Conservation (phyloP, 169 alveolate genomes). For the Plasmodium falciparum region DNA sequence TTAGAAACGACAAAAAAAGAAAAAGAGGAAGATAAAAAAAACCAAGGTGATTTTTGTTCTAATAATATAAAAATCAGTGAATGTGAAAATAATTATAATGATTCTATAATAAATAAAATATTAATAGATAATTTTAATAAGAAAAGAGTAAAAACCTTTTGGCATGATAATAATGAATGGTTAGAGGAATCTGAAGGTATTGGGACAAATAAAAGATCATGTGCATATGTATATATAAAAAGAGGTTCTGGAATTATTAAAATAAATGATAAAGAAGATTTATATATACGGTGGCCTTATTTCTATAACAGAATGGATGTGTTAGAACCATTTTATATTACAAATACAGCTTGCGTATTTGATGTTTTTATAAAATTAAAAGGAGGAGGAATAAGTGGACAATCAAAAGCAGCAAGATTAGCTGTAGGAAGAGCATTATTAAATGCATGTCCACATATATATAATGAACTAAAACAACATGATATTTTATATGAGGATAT, state of each 20-base stretch:
- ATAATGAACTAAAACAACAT: conserved; percentile 80
- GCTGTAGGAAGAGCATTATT: conserved; percentile 90
- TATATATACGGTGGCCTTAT: conserved; percentile 89
- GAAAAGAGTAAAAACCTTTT: conserved; percentile 80
- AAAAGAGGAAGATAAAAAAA: conserved; percentile 12
- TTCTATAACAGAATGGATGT: conserved; percentile 90
- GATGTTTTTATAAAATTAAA: conserved; percentile 85
- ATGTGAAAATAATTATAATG: conserved; percentile 4
- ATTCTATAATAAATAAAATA: conserved; percentile 17
- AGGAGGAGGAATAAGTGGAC: conserved; percentile 92
- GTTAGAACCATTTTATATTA: conserved; percentile 86
- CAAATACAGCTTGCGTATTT: conserved; percentile 86
- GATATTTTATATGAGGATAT: conserved; percentile 87
- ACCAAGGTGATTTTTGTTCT: too few species aligned
- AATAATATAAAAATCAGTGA: conserved; percentile 11
- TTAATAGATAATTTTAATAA: conserved; percentile 42
- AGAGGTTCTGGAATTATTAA: conserved; percentile 87
- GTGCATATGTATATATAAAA: conserved; percentile 84
- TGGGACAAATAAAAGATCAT: conserved; percentile 89
- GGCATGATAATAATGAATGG: conserved; percentile 86
- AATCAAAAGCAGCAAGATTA: conserved; percentile 87
- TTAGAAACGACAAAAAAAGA: conserved; percentile 15
- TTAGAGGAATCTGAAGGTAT: conserved; percentile 84
- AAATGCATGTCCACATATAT: conserved; percentile 84
- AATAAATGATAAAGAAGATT: conserved; percentile 87